A percentile compares a stretch with the other conserved stretches of the same genome.
These are phyloP conservation scores for Neofusicoccum laricinum DNA, from an alignment of 2,329 filamentous ascomycete genomes.

Conservation along the genomic window DNA sequence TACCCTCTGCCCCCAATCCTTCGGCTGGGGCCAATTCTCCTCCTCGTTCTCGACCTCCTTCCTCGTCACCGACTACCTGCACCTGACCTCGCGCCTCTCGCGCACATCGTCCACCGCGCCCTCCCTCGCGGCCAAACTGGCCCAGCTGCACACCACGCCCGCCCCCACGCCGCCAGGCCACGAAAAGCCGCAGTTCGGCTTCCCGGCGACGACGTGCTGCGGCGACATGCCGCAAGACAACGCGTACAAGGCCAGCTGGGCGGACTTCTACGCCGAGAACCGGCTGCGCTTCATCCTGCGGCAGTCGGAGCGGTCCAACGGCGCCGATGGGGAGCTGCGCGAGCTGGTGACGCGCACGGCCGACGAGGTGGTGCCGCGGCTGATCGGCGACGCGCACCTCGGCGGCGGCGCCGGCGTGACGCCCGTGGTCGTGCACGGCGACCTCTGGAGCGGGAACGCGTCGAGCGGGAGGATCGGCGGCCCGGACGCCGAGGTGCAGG, in stretches of 20 bases:
- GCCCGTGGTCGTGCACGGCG: conserved; percentile 86
- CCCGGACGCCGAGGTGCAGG: conserved; percentile 56
- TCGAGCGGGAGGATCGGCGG: conserved; percentile 61
- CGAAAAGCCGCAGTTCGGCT: conserved; percentile 69
- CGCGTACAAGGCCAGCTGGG: conserved; percentile 69
- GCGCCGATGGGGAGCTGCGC: conserved; percentile 60
- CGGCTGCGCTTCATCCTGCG: conserved; percentile 65
- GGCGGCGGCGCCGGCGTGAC: conserved; percentile 57
- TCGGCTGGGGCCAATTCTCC: conserved; percentile 65
- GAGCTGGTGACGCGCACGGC: conserved; percentile 64
- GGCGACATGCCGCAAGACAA: conserved; percentile 83
- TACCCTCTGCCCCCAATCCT: conserved; percentile 69
- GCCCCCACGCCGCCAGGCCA: conserved; percentile 63
- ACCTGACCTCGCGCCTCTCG: conserved; percentile 42
- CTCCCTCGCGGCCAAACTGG: conserved; percentile 72
- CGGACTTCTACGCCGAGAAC: conserved; percentile 79
- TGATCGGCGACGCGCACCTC: conserved; percentile 69
- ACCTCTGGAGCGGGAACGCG: conserved; percentile 90
- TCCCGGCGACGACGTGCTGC: conserved; percentile 81
- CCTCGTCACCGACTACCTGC: conserved; percentile 75
- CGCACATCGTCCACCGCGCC: conserved; percentile 44
- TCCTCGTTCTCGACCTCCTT: conserved; percentile 49
- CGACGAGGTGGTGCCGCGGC: conserved; percentile 64
- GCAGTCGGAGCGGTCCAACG: conserved; percentile 58
- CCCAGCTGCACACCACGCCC: conserved; percentile 71